Conservation (phyloP, 192 early-diverging fungal genomes). For the Physocladia obscura region DNA sequence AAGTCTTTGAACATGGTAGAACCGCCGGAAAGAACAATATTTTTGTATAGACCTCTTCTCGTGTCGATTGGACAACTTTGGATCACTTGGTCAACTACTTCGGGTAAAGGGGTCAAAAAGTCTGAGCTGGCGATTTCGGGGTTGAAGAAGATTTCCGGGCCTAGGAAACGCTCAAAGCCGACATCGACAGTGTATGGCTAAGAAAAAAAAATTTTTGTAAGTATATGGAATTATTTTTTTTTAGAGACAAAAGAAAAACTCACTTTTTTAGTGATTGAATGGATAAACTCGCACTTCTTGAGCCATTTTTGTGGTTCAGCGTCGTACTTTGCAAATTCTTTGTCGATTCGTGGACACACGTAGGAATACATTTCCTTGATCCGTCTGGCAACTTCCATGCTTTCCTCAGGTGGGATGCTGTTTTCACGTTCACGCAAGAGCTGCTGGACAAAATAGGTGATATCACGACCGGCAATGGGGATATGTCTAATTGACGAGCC, state of each 20-base stretch:
- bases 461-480: slow-evolving; percentile 96
- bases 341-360: slow-evolving; percentile 94
- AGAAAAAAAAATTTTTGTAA: not conserved
- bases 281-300: slow-evolving; percentile 79
- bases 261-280: slow-evolving; percentile 84
- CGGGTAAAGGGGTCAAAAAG: slow-evolving; percentile 92
- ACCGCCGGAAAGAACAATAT: slow-evolving; percentile 98
- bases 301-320: slow-evolving; percentile 87
- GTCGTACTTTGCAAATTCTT: slow-evolving; percentile 94
- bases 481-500: slow-evolving; percentile 98
- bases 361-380: slow-evolving; percentile 98
- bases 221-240: not conserved
- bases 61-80: slow-evolving; percentile 97
- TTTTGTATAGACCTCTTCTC: slow-evolving; percentile 95
- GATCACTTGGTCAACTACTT: slow-evolving; percentile 94
- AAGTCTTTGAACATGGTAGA: slow-evolving; percentile 99
- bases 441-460: slow-evolving; percentile 97
- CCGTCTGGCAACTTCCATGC: slow-evolving; percentile 86
- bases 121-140: slow-evolving; percentile 96
- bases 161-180: slow-evolving; percentile 97
- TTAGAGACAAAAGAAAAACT: not conserved
- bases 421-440: slow-evolving; percentile 95
- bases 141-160: slow-evolving; percentile 99
- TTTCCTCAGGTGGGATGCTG: slow-evolving; percentile 94
- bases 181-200: slow-evolving; percentile 92